Conservation (phyloP, 805 yeast genomes). For the Wickerhamomyces chaumierensis region DNA sequence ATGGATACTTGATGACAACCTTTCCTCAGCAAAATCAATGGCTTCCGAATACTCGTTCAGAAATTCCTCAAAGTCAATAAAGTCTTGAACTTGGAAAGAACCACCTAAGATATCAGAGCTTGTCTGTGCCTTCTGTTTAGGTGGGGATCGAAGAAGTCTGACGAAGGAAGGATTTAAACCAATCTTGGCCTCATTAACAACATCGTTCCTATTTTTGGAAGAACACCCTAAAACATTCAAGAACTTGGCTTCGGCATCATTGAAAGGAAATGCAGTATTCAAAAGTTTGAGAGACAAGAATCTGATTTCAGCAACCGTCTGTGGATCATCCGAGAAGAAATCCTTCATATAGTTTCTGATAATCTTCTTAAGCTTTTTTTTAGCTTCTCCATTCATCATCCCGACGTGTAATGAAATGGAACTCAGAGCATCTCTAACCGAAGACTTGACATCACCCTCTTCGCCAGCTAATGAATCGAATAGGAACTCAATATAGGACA, state of each 20-base stretch:
- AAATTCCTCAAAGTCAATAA: slow-evolving; percentile 44
- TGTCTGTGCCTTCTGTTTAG: too few species aligned
- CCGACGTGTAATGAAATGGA: slow-evolving; percentile 40
- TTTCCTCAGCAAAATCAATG: slow-evolving; percentile 14
- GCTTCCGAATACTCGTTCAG: slow-evolving; percentile 21
- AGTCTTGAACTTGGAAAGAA: slow-evolving; percentile 22
- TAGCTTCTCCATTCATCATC: slow-evolving; percentile 26
- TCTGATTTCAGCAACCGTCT: slow-evolving; percentile 38
- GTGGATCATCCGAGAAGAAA: slow-evolving; percentile 16
- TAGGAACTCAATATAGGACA: slow-evolving; percentile 49
- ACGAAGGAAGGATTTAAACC: slow-evolving; percentile 85
- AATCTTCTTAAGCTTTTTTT: slow-evolving; percentile 28
- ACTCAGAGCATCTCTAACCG: slow-evolving; percentile 64
- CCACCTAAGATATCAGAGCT: slow-evolving; percentile 32
- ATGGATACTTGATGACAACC: slow-evolving; percentile 19
- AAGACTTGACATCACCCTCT: slow-evolving; percentile 43
- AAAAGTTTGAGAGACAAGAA: slow-evolving; percentile 56
- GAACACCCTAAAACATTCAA: slow-evolving; percentile 58
- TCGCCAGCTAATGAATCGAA: slow-evolving; percentile 65
- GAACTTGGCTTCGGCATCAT: slow-evolving; percentile 55
- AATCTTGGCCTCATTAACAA: slow-evolving; percentile 64
- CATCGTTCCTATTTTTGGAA: slow-evolving; percentile 50
- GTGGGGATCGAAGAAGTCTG: slow-evolving; percentile 34
- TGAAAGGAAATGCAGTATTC: slow-evolving; percentile 53
- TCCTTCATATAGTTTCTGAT: slow-evolving; percentile 28